Conservation (phyloP, 371 early-diverging fungal species). For the Batkoa obscura region DNA sequence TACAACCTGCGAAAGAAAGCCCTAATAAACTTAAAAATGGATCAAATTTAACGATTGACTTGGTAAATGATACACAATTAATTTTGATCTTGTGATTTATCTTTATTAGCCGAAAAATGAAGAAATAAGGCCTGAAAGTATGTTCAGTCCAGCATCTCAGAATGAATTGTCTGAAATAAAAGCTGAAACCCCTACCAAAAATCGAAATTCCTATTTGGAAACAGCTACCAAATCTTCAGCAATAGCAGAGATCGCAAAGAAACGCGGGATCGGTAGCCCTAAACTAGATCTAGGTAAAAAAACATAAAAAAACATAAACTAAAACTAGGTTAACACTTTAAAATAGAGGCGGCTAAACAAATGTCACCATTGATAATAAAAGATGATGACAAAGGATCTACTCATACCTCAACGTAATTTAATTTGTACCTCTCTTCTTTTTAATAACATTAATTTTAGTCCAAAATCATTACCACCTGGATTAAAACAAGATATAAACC, state of each 20-base stretch:
- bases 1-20: no score
- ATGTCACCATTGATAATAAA: neutral
- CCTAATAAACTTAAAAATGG: no score
- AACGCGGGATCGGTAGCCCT: neutral
- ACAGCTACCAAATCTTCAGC: neutral
- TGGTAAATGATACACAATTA: no score
- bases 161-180: constrained; percentile 2
- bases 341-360: neutral
- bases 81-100: no score
- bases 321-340: no score
- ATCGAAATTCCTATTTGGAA: neutral
- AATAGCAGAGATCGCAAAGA: neutral
- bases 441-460: no score
- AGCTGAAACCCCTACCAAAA: neutral
- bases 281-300: neutral
- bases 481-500: constrained; percentile 46
- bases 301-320: no score
- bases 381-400: no score
- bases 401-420: no score
- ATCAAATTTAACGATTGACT: no score
- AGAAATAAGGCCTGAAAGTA: constrained; percentile 3
- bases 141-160: neutral
- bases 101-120: neutral
- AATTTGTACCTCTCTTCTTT: no score
- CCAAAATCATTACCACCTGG: constrained; percentile 28